These are phyloP conservation scores for Pythium insidiosum DNA, from an alignment of 352 stramenopile genomes.

Conservation along the genomic window DNA sequence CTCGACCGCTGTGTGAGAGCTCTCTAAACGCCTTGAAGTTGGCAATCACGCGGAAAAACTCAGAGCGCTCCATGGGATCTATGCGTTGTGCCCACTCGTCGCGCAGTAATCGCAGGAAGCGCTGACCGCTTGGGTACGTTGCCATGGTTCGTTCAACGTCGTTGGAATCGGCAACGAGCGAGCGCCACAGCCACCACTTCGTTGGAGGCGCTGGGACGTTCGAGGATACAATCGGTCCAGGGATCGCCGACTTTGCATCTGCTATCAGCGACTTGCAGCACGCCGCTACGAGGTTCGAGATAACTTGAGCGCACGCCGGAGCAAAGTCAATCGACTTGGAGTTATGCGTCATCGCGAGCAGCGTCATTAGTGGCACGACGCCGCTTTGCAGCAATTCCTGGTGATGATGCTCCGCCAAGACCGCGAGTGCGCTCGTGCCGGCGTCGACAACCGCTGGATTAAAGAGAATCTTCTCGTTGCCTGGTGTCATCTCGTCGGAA, in stretches of 20 bases:
- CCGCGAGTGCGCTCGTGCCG: slow-evolving; percentile 52
- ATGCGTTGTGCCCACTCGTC: slow-evolving; percentile 25
- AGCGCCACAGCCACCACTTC: not conserved
- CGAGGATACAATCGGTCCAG: too few relatives aligned
- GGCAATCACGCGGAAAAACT: slow-evolving; percentile 56
- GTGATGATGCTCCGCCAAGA: slow-evolving; percentile 59
- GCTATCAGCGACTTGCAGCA: slow-evolving; percentile 42
- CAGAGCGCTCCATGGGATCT: slow-evolving; percentile 70
- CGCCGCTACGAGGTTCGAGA: slow-evolving; percentile 61
- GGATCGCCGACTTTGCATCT: too few relatives aligned
- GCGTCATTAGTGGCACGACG: slow-evolving; percentile 47
- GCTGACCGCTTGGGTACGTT: slow-evolving; percentile 31
- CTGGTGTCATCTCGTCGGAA: slow-evolving; percentile 65
- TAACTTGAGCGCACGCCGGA: slow-evolving; percentile 58
- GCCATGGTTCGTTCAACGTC: slow-evolving; percentile 45
- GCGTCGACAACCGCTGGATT: slow-evolving; percentile 62
- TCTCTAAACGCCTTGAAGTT: slow-evolving; percentile 61
- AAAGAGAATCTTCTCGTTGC: slow-evolving; percentile 66
- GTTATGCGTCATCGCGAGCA: slow-evolving; percentile 30
- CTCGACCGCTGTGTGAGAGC: slow-evolving; percentile 20
- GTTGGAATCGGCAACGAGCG: slow-evolving; percentile 31
- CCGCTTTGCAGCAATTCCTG: slow-evolving; percentile 56
- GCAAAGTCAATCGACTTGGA: slow-evolving; percentile 28
- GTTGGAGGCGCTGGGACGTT: too few relatives aligned
- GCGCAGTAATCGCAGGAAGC: slow-evolving; percentile 31